A percentile compares a stretch with the other conserved stretches of the same genome.
These are phyloP conservation scores for Oryza meridionalis DNA, from an alignment of 176 grass and related monocot species.

Conservation along the genomic window DNA sequence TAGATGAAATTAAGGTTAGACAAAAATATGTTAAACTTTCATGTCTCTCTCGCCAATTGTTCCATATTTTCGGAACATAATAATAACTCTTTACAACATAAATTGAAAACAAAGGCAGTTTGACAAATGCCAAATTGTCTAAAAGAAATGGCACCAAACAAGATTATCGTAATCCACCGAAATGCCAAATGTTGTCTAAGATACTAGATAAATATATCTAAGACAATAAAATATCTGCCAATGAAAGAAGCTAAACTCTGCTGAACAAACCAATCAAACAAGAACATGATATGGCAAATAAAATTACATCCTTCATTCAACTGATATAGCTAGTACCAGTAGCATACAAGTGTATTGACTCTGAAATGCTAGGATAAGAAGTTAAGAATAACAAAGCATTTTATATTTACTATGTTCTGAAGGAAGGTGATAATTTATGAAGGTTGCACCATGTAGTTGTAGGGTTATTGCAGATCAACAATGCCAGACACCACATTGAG, in stretches of 20 bases:
- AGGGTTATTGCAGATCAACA: not conserved
- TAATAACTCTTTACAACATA: not conserved
- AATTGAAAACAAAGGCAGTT: not conserved
- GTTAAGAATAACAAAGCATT: not conserved
- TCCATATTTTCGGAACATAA: not conserved
- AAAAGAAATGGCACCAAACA: not conserved
- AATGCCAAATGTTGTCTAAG: not conserved
- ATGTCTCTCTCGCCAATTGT: not conserved
- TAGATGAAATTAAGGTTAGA: not conserved
- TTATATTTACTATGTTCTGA: not conserved
- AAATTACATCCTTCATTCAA: not conserved
- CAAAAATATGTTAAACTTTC: not conserved
- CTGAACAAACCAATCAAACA: not conserved
- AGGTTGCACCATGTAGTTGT: not conserved
- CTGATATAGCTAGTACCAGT: conserved; percentile 6
- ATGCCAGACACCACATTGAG: conserved; percentile 15
- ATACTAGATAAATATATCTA: not conserved
- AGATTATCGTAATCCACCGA: not conserved
- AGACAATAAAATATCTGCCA: not conserved
- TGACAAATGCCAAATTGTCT: not conserved
- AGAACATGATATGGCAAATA: not conserved
- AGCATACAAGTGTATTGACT: not conserved
- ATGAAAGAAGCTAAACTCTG: not conserved
- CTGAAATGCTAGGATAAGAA: not conserved
- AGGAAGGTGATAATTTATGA: not conserved